phyloP scores from a whole-genome alignment of 2,329 filamentous ascomycete species.

The Colletotrichum orchidophilum region DNA sequence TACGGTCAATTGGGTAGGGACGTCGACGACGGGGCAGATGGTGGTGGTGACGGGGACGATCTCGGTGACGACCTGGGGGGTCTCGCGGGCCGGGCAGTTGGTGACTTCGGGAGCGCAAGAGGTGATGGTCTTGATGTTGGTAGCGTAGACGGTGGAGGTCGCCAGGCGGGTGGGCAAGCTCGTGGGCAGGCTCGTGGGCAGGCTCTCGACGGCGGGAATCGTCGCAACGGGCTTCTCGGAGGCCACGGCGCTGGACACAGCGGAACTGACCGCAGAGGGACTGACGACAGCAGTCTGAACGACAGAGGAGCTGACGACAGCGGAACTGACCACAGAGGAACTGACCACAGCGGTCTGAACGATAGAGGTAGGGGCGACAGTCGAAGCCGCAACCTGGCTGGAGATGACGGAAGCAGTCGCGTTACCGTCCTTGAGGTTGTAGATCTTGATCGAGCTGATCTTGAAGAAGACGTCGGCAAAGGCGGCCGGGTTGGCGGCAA shows the following conservation, averaged over 20 bases:
- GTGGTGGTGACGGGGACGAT: conserved; percentile 55
- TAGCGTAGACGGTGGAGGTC: conserved; percentile 30
- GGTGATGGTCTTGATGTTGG: conserved; percentile 35
- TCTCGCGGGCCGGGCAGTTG: conserved; percentile 23
- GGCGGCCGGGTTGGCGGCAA: conserved; percentile 45
- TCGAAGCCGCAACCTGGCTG: not conserved
- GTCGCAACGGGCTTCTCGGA: not conserved
- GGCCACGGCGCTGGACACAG: not conserved
- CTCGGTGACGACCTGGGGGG: conserved; percentile 37
- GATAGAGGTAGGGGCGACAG: not conserved
- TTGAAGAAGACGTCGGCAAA: conserved; percentile 54
- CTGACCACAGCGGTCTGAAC: not conserved
- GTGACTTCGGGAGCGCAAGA: conserved; percentile 23
- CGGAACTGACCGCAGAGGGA: too few relatives aligned
- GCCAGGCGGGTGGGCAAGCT: conserved; percentile 27
- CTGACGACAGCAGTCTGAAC: not conserved
- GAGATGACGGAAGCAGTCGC: not conserved
- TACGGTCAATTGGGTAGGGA: conserved; percentile 18
- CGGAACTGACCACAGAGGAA: too few relatives aligned
- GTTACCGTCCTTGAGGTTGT: conserved; percentile 37
- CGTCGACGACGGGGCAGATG: conserved; percentile 48
- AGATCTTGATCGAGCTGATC: conserved; percentile 51
- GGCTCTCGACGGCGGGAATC: not conserved
- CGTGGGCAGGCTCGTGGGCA: not conserved
- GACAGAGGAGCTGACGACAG: not conserved